Evolutionary conservation across 2,329 filamentous ascomycete species (phyloP).

Genomic region (Seiridium cupressi): DNA sequence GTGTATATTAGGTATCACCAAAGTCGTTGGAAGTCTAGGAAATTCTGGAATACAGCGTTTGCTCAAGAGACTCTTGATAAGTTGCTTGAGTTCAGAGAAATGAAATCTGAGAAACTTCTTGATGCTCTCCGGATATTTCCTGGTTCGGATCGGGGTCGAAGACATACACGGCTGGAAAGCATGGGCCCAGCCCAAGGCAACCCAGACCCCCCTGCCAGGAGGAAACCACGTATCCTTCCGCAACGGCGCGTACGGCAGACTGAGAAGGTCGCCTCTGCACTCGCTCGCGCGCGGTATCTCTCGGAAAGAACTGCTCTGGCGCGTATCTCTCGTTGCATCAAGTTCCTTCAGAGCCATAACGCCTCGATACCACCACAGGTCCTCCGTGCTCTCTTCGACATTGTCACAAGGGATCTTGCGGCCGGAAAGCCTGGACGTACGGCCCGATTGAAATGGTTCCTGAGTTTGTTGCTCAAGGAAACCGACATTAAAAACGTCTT

Average conservation of each 20-base stretch:
- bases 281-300: constrained; percentile 18
- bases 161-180: background rate
- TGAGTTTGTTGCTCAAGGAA: constrained; percentile 27
- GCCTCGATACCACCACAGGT: constrained; percentile 18
- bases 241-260: background rate
- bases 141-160: background rate
- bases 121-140: constrained; percentile 13
- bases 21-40: constrained; percentile 4
- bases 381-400: constrained; percentile 28
- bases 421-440: constrained; percentile 30
- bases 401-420: constrained; percentile 33
- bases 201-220: background rate
- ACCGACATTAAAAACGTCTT: constrained; percentile 21
- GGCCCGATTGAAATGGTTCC: constrained; percentile 32
- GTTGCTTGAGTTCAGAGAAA: constrained; percentile 12
- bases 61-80: constrained; percentile 16
- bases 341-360: constrained; percentile 22
- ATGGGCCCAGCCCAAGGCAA: background rate
- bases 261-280: constrained; percentile 12
- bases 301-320: constrained; percentile 22
- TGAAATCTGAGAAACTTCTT: constrained; percentile 15
- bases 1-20: constrained; percentile 16
- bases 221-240: background rate
- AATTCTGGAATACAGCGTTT: constrained; percentile 21
- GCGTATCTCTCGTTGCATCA: constrained; percentile 29